Base-by-base conservation (phyloP, 2,329 filamentous ascomycete species). In the Leptographium wingfieldii region DNA sequence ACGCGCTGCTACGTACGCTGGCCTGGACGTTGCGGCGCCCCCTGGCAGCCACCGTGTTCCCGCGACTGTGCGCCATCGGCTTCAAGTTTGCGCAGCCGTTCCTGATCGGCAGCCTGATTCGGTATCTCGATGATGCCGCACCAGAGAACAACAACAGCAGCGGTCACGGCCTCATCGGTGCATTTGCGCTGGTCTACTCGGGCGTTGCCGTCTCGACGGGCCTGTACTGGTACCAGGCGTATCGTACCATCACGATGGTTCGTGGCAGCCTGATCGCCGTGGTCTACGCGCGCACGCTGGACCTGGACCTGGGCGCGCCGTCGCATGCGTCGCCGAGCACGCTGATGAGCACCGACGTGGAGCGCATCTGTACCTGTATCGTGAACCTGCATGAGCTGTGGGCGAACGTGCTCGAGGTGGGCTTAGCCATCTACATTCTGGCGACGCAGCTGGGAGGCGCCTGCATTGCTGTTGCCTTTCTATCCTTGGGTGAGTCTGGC, bases 341-440 rank as follows among this genome's bases (percentile, higher is more conserved):
- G 25, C 55, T 57, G 14, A 75, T 76, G 72, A 74, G 72, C 56
- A 70, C 73, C 14, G 73, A 74, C 69, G 69, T 74, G 9, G 72
- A 74, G 19, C 68, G 70, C 27, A 73, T 76, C 43, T 64, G 69
- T 5, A 67, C 69, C 33, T 72, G 70, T 1, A 63, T 72, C 33
- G 69, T 67, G 55, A 68, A 73, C 51, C 60, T 73, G 10, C 68
- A 73, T 55, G 71, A 73, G 57, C 67, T 73, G 55, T 73, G 72
- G 71, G 71, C 72, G 19, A 71, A 71, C 49, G 60, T 67, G 9
- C 63, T 73, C 3, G 71, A 74, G 57, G 67, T 74, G 53, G 65
- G 62, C 35, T 65, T 73, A 22, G 70, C 69, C 3, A 69, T 70
- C 2, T 70, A 68, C 65, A 64, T 73, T 5, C 63, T 73, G 25